phyloP scores from a whole-genome alignment of 768 basidiomycete species.

The Boletus rubescentipes region DNA sequence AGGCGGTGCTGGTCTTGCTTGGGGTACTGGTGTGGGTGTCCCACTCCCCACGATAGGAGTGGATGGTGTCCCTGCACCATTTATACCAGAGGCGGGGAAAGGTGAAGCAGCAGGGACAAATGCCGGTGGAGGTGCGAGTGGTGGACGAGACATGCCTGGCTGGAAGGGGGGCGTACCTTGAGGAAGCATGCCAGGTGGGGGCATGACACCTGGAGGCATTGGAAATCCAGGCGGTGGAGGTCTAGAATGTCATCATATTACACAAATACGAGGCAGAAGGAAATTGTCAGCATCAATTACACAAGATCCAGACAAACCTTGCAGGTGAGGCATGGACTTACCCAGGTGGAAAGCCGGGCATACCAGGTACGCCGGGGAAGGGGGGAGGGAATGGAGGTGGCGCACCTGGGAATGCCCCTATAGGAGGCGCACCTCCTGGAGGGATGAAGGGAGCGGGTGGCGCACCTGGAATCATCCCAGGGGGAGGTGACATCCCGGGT shows the following conservation, averaged over 20 bases:
- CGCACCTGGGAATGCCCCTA: conserved; percentile 39
- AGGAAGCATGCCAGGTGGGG: conserved; percentile 36
- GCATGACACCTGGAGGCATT: conserved; percentile 40
- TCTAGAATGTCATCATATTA: conserved; percentile 28
- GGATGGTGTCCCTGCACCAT: conserved; percentile 18
- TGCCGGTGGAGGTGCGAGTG: conserved; percentile 35
- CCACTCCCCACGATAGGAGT: conserved; percentile 24
- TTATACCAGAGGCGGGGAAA: conserved; percentile 25
- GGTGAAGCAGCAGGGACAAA: conserved; percentile 37
- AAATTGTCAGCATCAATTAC: conserved; percentile 22
- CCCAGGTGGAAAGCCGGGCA: conserved; percentile 59
- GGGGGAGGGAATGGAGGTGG: conserved; percentile 40
- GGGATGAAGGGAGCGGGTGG: conserved; percentile 41
- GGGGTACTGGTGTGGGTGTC: conserved; percentile 19
- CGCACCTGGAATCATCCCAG: conserved; percentile 43
- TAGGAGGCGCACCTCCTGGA: conserved; percentile 36
- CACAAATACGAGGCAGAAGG: conserved; percentile 1
- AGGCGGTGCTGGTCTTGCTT: conserved; percentile 11
- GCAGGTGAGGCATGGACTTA: conserved; percentile 32
- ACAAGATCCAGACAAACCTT: conserved; percentile 15
- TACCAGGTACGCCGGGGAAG: conserved; percentile 44
- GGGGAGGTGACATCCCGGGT: conserved; percentile 37
- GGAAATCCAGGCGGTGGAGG: conserved; percentile 57
- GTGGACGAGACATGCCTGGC: conserved; percentile 37
- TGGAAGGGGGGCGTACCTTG: conserved; percentile 38